Conservation (phyloP, 768 basidiomycete genomes). For the Lactifluus piperatus region DNA sequence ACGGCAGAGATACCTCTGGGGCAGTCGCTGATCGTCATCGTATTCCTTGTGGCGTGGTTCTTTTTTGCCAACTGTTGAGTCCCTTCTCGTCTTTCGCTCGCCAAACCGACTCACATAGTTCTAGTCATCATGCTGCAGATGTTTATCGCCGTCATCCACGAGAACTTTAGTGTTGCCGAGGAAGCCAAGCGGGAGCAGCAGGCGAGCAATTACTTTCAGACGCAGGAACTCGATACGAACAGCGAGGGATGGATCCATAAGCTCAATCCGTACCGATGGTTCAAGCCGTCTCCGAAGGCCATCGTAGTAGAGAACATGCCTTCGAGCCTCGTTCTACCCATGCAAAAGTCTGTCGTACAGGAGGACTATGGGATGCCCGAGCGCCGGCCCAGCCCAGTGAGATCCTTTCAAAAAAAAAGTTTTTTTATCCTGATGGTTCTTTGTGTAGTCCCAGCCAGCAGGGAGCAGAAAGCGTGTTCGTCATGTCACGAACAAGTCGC, state of each 20-base stretch:
- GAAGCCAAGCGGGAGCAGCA: conserved; percentile 81
- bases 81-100: neutral
- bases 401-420: no score
- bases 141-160: conserved; percentile 97
- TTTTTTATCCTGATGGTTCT: neutral
- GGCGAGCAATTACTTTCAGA: conserved; percentile 57
- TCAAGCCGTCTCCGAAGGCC: conserved; percentile 63
- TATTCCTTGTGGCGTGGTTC: conserved; percentile 79
- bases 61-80: conserved; percentile 84
- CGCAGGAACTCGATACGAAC: conserved; percentile 41
- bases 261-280: conserved; percentile 84
- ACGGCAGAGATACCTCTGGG: conserved; percentile 51
- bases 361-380: conserved; percentile 41
- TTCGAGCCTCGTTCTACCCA: conserved; percentile 65
- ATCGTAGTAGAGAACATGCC: conserved; percentile 65
- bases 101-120: conserved; percentile 2
- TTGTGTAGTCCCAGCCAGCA: neutral
- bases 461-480: conserved; percentile 29
- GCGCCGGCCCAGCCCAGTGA: conserved; percentile 26
- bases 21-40: conserved; percentile 59
- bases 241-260: conserved; percentile 56
- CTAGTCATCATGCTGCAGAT: conserved; percentile 86
- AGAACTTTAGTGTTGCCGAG: conserved; percentile 90
- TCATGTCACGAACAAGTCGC: conserved; percentile 48
- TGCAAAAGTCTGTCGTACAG: conserved; percentile 68